A percentile compares a stretch with the other conserved stretches of the same genome.
Evolutionary conservation across 495 filamentous ascomycete species (phyloP).

Genomic region (Penicillium paradoxum): DNA sequence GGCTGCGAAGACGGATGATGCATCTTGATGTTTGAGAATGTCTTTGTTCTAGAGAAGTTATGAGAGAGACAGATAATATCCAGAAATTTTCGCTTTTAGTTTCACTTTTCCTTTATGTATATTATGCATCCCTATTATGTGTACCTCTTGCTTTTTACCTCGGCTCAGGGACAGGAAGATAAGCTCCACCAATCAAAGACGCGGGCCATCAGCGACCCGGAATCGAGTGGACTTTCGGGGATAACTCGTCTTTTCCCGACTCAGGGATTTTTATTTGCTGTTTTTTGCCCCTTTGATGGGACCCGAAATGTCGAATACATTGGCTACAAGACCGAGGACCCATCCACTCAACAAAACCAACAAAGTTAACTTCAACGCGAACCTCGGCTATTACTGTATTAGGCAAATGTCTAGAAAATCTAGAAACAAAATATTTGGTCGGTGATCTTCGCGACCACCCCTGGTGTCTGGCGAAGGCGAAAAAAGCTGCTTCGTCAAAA

Average conservation of each 20-base stretch:
- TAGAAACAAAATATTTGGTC: slow-evolving; percentile 38
- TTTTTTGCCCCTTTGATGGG: neutral
- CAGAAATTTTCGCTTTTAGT: neutral
- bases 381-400: slow-evolving; percentile 9
- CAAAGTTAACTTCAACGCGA: neutral
- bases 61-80: neutral
- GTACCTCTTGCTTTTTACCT: neutral
- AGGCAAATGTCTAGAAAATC: slow-evolving; percentile 8
- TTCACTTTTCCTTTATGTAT: neutral
- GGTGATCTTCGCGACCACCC: slow-evolving; percentile 32
- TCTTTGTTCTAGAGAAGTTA: neutral
- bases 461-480: slow-evolving; percentile 25
- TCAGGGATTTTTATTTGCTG: neutral
- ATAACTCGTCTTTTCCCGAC: neutral
- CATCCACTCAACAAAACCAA: neutral
- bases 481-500: slow-evolving; percentile 24
- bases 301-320: neutral
- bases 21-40: neutral
- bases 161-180: neutral
- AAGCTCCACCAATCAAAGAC: slow-evolving; percentile 3
- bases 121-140: neutral
- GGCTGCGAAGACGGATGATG: neutral
- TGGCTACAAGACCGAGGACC: neutral
- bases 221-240: neutral
- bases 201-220: neutral